Evolutionary conservation across 2,329 filamentous ascomycete species (phyloP), one percentile per base, ranked within the genome.

Genomic region (Exserohilum rostratum): DNA sequence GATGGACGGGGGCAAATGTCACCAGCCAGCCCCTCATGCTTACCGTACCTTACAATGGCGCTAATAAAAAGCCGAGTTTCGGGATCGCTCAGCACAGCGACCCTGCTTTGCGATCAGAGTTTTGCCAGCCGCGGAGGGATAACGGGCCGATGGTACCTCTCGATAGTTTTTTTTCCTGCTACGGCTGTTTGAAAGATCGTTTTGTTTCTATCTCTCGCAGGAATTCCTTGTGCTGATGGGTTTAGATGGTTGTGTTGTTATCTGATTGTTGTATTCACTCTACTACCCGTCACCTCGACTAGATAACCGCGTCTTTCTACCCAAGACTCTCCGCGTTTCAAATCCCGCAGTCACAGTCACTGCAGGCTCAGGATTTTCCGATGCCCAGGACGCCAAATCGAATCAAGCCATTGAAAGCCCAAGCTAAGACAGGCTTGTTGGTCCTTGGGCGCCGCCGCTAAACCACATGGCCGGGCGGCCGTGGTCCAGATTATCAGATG

Each of bases 401-500:
- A 40, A 50, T 60, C 58, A 70, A 67, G 65, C 47, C 43, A 61
- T 25, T 55, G 38, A 18, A 57, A 43, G 44, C 48, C 27, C 54
- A 39, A 5, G 25, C 55, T 65, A 69, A 56, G 22, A 46, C 46
- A 34, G 9, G 46, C 54, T 65, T 63, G 45, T 50, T 56, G 33
- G 38, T 53, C 33, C 40, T 43, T 43, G 56, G 46, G 47, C 47
- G 50, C 54, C 50, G 18, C 61, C 55, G 63, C 61, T 58, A 61
- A 25, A 60, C 50, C 58, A 58, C 48, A 38, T 15, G 34, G 46
- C 49, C 15, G 43, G 40, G 38, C 62, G 54, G 56, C 54, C 40
- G 35, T 17, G 60, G 60, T 58, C 66, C 61, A 65, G 66, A 68
- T 68, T 67, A 69, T 67, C 66, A 67, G 64, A 69, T 70, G 61